These are phyloP conservation scores for Lobosporangium transversale DNA, from an alignment of 192 early-diverging fungal genomes.

Conservation along the genomic window DNA sequence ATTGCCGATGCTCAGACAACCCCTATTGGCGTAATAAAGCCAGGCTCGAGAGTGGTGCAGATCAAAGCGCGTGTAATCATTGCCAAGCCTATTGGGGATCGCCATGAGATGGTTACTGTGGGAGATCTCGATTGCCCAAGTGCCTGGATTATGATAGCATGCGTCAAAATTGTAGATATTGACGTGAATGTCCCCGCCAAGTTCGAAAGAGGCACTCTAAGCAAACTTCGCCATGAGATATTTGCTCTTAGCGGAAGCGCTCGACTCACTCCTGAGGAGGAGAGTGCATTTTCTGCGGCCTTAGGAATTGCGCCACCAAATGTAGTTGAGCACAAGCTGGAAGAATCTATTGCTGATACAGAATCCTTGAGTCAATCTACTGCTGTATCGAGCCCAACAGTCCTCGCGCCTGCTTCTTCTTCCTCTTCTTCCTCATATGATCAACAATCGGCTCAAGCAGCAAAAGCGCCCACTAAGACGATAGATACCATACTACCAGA, in stretches of 20 bases:
- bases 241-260: constrained; percentile 4
- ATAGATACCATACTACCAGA: too few relatives aligned
- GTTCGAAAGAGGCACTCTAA: constrained; percentile 34
- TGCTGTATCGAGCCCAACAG: too few relatives aligned
- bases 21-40: not conserved
- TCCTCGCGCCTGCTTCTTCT: too few relatives aligned
- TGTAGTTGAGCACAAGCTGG: too few relatives aligned
- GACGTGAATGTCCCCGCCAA: constrained; percentile 17
- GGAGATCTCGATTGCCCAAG: constrained; percentile 51
- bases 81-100: constrained; percentile 52
- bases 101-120: constrained; percentile 46
- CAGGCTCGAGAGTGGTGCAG: constrained; percentile 2
- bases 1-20: not conserved
- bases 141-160: constrained; percentile 41
- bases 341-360: too few relatives aligned
- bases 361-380: too few relatives aligned
- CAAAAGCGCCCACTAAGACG: too few relatives aligned
- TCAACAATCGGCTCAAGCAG: too few relatives aligned
- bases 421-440: too few relatives aligned
- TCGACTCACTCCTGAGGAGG: constrained; percentile 13
- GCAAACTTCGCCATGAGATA: constrained; percentile 33
- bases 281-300: constrained; percentile 12
- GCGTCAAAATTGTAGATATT: constrained; percentile 9
- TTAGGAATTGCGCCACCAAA: constrained; percentile 1
- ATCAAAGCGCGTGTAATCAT: constrained; percentile 33